Percentiles rank a stretch among this genome's conserved stretches.
phyloP scores from a whole-genome alignment of 495 filamentous ascomycete genomes.

The Choiromyces venosus region DNA sequence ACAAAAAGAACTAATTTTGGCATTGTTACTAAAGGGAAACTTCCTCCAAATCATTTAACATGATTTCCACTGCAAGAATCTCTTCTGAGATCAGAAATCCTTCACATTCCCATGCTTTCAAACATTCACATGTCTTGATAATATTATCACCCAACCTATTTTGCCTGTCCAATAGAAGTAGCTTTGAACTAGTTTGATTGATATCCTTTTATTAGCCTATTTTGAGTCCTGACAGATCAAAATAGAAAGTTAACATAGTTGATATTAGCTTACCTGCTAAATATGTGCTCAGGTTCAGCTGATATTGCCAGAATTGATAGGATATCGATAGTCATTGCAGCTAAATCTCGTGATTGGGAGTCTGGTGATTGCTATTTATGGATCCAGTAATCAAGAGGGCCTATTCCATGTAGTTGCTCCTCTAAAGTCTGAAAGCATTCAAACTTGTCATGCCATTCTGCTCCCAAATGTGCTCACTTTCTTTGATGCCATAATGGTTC shows the following conservation, averaged over 20 bases:
- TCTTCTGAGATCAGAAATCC: no score
- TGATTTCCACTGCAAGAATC: no score
- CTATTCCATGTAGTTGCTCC: neutral
- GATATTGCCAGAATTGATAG: conserved; percentile 30
- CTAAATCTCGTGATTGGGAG: neutral
- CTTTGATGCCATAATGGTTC: neutral
- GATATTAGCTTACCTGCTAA: neutral
- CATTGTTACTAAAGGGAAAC: no score
- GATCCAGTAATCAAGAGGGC: neutral
- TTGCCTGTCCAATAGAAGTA: no score
- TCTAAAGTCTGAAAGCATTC: neutral
- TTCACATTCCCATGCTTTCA: no score
- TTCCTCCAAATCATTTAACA: no score
- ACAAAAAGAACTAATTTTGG: no score
- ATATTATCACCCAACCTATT: no score
- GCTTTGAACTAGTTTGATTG: no score
- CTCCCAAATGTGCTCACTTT: neutral
- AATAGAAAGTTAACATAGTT: neutral
- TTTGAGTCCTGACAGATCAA: no score
- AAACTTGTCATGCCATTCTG: neutral
- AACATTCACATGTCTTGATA: no score
- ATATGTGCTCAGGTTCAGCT: conserved; percentile 20
- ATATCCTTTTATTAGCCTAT: no score
- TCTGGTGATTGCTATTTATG: neutral
- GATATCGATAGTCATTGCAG: conserved; percentile 24